Evolutionary conservation across 2,329 filamentous ascomycete genomes (phyloP).

Genomic region (Aspergillus sp.): DNA sequence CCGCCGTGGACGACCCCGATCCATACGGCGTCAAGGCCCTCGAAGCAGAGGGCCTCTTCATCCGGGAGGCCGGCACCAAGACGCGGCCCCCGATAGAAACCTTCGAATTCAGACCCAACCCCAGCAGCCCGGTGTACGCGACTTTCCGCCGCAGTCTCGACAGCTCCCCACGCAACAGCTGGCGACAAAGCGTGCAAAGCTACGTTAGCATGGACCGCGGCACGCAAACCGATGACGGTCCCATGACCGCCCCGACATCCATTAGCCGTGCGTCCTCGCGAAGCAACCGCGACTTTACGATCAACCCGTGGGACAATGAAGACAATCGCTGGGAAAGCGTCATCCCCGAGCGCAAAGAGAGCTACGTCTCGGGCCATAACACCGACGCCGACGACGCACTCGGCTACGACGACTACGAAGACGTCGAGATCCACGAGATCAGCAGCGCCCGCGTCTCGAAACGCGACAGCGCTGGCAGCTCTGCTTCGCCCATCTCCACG

Average conservation of each 20-base stretch:
- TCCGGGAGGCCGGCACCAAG: constrained; percentile 81
- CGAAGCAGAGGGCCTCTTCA: constrained; percentile 79
- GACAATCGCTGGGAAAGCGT: constrained; percentile 27
- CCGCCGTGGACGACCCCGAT: constrained; percentile 77
- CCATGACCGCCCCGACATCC: constrained; percentile 28
- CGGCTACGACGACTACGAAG: constrained; percentile 21
- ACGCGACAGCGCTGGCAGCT: constrained; percentile 40
- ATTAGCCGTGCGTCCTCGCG: constrained; percentile 33
- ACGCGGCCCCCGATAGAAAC: constrained; percentile 71
- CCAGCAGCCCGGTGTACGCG: constrained; percentile 66
- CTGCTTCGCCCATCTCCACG: constrained; percentile 16
- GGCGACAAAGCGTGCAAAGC: constrained; percentile 64
- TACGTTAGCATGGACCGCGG: constrained; percentile 60
- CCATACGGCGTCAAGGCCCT: constrained; percentile 87
- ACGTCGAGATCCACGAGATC: constrained; percentile 43
- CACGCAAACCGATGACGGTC: constrained; percentile 63
- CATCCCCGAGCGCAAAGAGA: constrained; percentile 19
- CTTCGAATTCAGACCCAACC: constrained; percentile 77
- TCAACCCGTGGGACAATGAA: constrained; percentile 15
- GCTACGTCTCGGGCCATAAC: constrained; percentile 1
- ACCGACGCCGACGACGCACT: constrained; percentile 9
- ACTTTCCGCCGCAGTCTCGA: constrained; percentile 68
- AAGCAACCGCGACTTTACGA: constrained; percentile 25
- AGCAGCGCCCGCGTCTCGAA: constrained; percentile 52
- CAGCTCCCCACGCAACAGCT: constrained; percentile 61